Evolutionary conservation across 306 rosid genomes (phyloP), one percentile per base, ranked within the genome.

Genomic region (Vigna unguiculata): DNA sequence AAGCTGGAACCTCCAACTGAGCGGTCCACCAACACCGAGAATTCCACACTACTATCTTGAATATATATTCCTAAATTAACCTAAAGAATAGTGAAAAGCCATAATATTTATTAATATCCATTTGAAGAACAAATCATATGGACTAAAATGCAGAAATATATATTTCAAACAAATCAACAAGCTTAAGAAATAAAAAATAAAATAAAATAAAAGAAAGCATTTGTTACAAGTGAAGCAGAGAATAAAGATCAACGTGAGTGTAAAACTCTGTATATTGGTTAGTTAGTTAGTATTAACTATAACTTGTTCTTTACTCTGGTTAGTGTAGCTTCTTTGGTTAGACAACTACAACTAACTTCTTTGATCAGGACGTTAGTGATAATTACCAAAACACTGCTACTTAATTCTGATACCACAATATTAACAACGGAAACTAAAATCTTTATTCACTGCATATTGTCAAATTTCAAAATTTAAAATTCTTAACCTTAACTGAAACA

Each of bases 1-100:
- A 92, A 87, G 88, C 93, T 92, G 58, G 97, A 88, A 72, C 89
- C 97, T 32, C 96, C 96, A 13, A 92, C 82, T 16, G 97, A 86
- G 64, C 97, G 88, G 76, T 92, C 97, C 60, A 84, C 96, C 85
- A 92, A 77, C 62, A 88, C 85, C 1, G 97, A 90, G 53, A 92
- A 62, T 77, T 90, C 97, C 69, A 24, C 78, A 58, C 64, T 74
- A 77, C 78, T 83, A 77, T 90, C 97, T 83, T 92, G 90, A 69
- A 78, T 4, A 40, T 88, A 90, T 40, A 92, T 83, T 76, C 96
- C 96, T 22, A 90, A 87, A 83, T 87, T 92, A 71, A 92, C 85
- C 93, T 92, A 75, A 67, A 79, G 58, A 82, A 71, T 75, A 43
- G 47, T 55, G 41, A 69, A 62, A 52, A 59, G 49, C 71, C 73